phyloP scores from a whole-genome alignment of 495 filamentous ascomycete species.

The Parathielavia hyrcaniae region DNA sequence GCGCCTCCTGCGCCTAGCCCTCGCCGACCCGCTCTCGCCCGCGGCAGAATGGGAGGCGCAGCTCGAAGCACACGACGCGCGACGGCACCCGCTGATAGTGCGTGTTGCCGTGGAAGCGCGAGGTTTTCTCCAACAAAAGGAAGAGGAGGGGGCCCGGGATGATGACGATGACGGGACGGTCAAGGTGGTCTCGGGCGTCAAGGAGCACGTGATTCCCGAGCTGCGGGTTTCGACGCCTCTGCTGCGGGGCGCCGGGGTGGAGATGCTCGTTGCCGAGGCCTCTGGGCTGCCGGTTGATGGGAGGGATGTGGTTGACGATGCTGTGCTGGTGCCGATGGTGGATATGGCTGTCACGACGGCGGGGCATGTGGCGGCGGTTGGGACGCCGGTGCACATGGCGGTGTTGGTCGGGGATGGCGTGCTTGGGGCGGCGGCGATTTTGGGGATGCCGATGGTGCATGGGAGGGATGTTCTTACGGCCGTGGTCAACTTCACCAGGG shows the following conservation, averaged over 20 bases:
- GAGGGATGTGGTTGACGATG: conserved; percentile 41
- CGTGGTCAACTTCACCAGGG: conserved; percentile 40
- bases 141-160: conserved; percentile 15
- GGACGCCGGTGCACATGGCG: conserved; percentile 79
- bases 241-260: conserved; percentile 62
- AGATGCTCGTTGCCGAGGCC: conserved; percentile 64
- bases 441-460: conserved; percentile 34
- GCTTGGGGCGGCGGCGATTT: conserved; percentile 37
- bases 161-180: conserved; percentile 17
- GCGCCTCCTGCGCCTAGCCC: conserved; percentile 60
- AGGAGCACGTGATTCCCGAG: conserved; percentile 39
- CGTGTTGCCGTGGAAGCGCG: conserved; percentile 28
- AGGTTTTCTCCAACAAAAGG: background rate
- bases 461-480: conserved; percentile 33
- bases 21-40: conserved; percentile 68
- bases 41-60: conserved; percentile 65
- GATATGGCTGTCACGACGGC: conserved; percentile 57
- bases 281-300: conserved; percentile 35
- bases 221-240: conserved; percentile 58
- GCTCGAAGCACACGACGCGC: conserved; percentile 45
- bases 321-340: conserved; percentile 66
- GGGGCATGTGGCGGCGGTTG: conserved; percentile 56
- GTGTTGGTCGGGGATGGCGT: conserved; percentile 67
- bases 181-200: background rate
- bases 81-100: conserved; percentile 42